Conservation (phyloP, 2,329 filamentous ascomycete genomes). For the Ramichloridium luteum region DNA sequence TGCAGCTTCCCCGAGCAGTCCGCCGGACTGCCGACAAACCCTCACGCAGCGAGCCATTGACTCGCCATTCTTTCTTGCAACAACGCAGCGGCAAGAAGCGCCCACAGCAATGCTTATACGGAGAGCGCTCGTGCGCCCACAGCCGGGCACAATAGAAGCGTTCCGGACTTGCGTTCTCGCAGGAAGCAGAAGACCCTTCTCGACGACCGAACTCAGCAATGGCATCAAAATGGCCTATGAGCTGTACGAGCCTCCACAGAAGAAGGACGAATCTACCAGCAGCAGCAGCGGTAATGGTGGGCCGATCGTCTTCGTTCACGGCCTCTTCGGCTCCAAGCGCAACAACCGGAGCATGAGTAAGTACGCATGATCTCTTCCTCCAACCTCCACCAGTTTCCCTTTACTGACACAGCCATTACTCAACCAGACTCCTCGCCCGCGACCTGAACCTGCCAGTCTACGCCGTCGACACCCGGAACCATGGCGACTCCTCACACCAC, state of each 20-base stretch:
- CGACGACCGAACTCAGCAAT: slow-evolving; percentile 22
- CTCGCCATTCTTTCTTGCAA: slow-evolving; percentile 3
- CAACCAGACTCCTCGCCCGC: slow-evolving; percentile 58
- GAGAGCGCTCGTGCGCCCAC: slow-evolving; percentile 11
- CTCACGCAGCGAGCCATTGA: not conserved
- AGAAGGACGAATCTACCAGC: slow-evolving; percentile 24
- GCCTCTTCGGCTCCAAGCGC: slow-evolving; percentile 87
- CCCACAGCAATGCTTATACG: slow-evolving; percentile 17
- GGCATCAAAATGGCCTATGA: slow-evolving; percentile 47
- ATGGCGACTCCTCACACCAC: slow-evolving; percentile 77
- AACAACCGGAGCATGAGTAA: slow-evolving; percentile 93
- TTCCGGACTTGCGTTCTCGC: slow-evolving; percentile 11
- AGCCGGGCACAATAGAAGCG: too few relatives aligned
- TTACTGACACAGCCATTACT: slow-evolving; percentile 1
- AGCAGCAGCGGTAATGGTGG: slow-evolving; percentile 26
- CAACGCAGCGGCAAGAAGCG: too few relatives aligned
- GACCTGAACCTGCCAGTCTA: slow-evolving; percentile 73
- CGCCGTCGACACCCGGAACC: slow-evolving; percentile 79
- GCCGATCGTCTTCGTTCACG: slow-evolving; percentile 81
- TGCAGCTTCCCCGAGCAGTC: too few relatives aligned
- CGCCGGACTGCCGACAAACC: not conserved
- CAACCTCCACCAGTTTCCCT: slow-evolving; percentile 2
- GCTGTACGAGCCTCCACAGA: slow-evolving; percentile 47
- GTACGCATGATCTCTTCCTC: slow-evolving; percentile 42
- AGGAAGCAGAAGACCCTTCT: slow-evolving; percentile 13